Percentiles rank a stretch among this genome's conserved stretches.
phyloP scores from a whole-genome alignment of 768 basidiomycete genomes.

The Russula dissimulans region DNA sequence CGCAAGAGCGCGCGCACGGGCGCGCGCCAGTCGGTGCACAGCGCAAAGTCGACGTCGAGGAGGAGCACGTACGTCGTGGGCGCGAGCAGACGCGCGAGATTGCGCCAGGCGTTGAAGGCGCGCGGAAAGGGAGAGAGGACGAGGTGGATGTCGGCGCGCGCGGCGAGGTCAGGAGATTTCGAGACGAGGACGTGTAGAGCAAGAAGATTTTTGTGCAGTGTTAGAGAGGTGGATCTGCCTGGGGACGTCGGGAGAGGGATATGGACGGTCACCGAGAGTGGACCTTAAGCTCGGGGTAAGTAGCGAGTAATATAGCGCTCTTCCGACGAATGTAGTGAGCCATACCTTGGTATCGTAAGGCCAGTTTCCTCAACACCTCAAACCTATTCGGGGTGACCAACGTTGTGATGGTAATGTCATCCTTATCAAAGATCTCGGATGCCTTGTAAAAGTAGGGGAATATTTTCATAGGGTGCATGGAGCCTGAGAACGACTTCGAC shows the following conservation, averaged over 20 bases:
- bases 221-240: conserved; percentile 25
- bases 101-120: conserved; percentile 80
- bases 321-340: too few species aligned
- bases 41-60: conserved; percentile 83
- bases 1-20: conserved; percentile 32
- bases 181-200: conserved; percentile 59
- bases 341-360: conserved; percentile 67
- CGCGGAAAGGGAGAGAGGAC: conserved; percentile 59
- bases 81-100: conserved; percentile 75
- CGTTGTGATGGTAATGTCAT: conserved; percentile 80
- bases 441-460: conserved; percentile 79
- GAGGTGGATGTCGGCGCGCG: conserved; percentile 76
- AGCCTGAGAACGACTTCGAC: conserved; percentile 59
- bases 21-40: conserved; percentile 72
- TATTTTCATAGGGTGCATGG: conserved; percentile 65
- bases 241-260: conserved; percentile 42
- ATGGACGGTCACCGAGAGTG: conserved; percentile 78
- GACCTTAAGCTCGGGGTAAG: conserved; percentile 39
- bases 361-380: conserved; percentile 60
- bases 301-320: background rate
- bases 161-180: conserved; percentile 54
- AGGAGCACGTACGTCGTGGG: conserved; percentile 82
- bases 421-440: conserved; percentile 39
- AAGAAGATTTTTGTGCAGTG: conserved; percentile 39
- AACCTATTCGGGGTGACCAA: conserved; percentile 75